Evolutionary conservation across 805 yeast genomes (phyloP).

Genomic region (Kuraishia capsulata): DNA sequence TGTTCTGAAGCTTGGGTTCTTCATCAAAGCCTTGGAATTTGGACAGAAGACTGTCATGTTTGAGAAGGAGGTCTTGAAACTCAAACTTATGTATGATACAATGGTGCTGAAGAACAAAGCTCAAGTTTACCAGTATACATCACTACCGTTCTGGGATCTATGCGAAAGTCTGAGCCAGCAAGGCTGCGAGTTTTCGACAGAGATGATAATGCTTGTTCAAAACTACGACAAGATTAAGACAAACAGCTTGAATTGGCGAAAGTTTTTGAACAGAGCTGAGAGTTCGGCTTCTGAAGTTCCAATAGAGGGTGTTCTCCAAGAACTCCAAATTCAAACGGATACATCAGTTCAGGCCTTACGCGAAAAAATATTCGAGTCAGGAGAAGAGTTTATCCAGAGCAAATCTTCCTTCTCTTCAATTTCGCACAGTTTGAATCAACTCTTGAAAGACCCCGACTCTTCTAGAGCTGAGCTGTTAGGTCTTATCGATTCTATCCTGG

Average conservation of each 20-base stretch:
- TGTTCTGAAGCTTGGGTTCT: neutral
- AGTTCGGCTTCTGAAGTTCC: neutral
- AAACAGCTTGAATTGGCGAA: neutral
- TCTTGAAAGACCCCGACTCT: neutral
- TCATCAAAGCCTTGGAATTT: neutral
- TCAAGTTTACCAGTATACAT: constrained; percentile 1
- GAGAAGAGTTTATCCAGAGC: neutral
- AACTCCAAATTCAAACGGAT: neutral
- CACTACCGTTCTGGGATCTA: neutral
- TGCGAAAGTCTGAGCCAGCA: neutral
- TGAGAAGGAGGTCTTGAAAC: neutral
- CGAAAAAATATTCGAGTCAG: neutral
- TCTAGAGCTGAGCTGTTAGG: neutral
- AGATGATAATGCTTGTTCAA: neutral
- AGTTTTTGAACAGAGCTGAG: neutral
- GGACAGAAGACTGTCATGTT: neutral
- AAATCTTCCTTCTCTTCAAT: neutral
- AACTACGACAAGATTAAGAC: neutral
- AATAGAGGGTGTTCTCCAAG: neutral
- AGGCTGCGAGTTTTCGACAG: neutral
- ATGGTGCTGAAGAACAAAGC: neutral
- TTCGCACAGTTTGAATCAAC: neutral
- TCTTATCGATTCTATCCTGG: neutral
- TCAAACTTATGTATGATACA: neutral
- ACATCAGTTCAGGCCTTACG: neutral